These are phyloP conservation scores for Baorangia bicolor DNA, from an alignment of 768 basidiomycete species.

Conservation along the genomic window DNA sequence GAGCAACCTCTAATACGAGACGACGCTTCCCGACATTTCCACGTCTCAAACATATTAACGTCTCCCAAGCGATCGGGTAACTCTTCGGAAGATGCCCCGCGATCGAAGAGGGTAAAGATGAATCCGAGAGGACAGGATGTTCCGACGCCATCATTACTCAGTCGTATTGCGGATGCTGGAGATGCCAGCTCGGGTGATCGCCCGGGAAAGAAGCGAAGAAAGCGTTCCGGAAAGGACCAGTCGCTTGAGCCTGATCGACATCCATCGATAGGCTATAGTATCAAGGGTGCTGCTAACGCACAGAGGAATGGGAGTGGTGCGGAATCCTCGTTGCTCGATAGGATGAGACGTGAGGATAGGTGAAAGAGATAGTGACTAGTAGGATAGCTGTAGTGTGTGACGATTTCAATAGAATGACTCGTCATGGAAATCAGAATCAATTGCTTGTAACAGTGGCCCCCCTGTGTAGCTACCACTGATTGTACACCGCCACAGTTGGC, in stretches of 20 bases:
- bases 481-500: slow-evolving; percentile 5
- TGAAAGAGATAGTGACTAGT: slow-evolving; percentile 29
- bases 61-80: slow-evolving; percentile 28
- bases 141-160: slow-evolving; percentile 42
- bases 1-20: slow-evolving; percentile 18
- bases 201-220: slow-evolving; percentile 19
- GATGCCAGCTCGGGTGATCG: slow-evolving; percentile 18
- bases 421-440: not conserved
- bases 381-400: slow-evolving; percentile 21
- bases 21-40: slow-evolving; percentile 1
- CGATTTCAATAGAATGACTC: slow-evolving; percentile 9
- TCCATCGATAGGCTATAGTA: slow-evolving; percentile 47
- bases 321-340: slow-evolving; percentile 35
- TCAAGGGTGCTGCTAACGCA: slow-evolving; percentile 51
- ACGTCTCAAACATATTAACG: slow-evolving; percentile 5
- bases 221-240: slow-evolving; percentile 18
- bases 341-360: slow-evolving; percentile 29
- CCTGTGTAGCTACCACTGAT: no score
- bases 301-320: slow-evolving; percentile 18
- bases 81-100: slow-evolving; percentile 32
- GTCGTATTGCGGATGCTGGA: slow-evolving; percentile 37
- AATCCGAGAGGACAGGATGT: slow-evolving; percentile 28
- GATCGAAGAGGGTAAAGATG: slow-evolving; percentile 35
- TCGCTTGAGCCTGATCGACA: slow-evolving; percentile 32
- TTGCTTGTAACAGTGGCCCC: no score